Conservation (phyloP, 2,329 filamentous ascomycete species). For the Cytospora piceicola region DNA sequence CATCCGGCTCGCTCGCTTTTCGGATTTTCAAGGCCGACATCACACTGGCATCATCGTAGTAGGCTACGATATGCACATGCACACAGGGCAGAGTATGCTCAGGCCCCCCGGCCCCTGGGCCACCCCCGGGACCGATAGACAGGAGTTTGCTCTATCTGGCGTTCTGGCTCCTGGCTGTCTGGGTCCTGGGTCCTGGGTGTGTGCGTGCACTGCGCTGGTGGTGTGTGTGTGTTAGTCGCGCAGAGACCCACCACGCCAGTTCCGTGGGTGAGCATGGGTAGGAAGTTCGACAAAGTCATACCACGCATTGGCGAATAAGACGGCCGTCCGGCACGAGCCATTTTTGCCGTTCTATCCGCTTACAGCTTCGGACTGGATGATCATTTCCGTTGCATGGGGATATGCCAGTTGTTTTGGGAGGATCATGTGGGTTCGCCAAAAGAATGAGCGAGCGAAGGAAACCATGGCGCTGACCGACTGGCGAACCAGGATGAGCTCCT, state of each 20-base stretch:
- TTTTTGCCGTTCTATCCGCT: not conserved
- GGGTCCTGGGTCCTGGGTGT: no score
- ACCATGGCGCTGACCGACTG: not conserved
- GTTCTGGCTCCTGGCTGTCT: no score
- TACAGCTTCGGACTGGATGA: not conserved
- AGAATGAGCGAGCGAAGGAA: no score
- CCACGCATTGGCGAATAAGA: not conserved
- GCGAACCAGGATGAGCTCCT: not conserved
- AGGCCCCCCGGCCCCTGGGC: not conserved
- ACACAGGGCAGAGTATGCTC: not conserved
- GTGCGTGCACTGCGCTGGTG: no score
- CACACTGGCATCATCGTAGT: conserved; percentile 6
- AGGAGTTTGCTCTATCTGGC: no score
- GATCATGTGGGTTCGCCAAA: not conserved
- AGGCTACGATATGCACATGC: not conserved
- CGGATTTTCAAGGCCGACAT: conserved; percentile 3
- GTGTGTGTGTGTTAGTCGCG: not conserved
- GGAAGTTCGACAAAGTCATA: not conserved
- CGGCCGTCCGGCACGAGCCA: not conserved
- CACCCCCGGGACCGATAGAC: not conserved
- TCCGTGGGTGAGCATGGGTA: not conserved
- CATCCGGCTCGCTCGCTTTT: not conserved
- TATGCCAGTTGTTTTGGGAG: not conserved
- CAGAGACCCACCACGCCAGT: conserved; percentile 1
- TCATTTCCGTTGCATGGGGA: not conserved